phyloP scores from a whole-genome alignment of 441 rosid species.

The Croton laevigatus region DNA sequence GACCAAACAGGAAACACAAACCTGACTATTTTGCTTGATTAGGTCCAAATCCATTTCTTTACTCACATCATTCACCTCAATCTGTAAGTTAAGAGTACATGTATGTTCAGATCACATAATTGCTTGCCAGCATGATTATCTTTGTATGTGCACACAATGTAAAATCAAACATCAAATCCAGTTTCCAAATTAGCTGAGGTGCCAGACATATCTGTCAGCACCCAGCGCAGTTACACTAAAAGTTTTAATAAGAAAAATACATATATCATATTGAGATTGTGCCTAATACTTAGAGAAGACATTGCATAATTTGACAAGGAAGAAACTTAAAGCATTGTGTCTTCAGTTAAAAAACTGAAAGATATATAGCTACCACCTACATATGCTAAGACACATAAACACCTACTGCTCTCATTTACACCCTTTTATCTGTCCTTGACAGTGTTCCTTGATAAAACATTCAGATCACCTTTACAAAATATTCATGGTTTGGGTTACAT shows the following conservation, averaged over 20 bases:
- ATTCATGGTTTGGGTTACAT: too few relatives aligned
- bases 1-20: conserved; percentile 27
- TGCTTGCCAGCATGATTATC: background rate
- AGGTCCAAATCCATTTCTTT: conserved; percentile 99
- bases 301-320: background rate
- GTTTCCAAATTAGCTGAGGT: conserved; percentile 5
- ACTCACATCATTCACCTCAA: conserved; percentile 97
- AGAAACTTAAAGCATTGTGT: background rate
- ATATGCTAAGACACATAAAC: too few relatives aligned
- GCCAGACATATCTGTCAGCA: background rate
- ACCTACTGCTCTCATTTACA: too few relatives aligned
- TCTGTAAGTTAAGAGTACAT: conserved; percentile 42
- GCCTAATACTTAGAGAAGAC: background rate
- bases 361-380: too few relatives aligned
- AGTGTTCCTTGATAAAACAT: too few relatives aligned
- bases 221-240: background rate
- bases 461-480: too few relatives aligned
- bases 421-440: too few relatives aligned
- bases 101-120: background rate
- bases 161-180: background rate
- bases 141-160: background rate
- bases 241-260: background rate
- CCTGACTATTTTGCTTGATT: conserved; percentile 98
- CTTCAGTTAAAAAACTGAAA: too few relatives aligned
- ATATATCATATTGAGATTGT: background rate